Evolutionary conservation across 768 basidiomycete genomes (phyloP).

Genomic region (Pisolithus sp.): DNA sequence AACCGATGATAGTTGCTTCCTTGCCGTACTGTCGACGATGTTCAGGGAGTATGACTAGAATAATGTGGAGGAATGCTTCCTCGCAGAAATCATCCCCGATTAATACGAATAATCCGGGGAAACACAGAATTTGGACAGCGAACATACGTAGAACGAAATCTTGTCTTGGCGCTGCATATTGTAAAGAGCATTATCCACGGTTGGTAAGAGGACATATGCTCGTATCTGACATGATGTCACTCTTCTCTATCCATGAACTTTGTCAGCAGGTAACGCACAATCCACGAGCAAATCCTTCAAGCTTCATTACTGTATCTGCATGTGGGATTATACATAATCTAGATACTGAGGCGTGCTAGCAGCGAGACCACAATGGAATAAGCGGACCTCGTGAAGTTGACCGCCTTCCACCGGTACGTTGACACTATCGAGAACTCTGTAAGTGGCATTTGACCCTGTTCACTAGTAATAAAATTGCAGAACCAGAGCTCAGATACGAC

Average conservation of each 20-base stretch:
- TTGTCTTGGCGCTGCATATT: slow-evolving; percentile 93
- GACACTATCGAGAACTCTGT: slow-evolving; percentile 75
- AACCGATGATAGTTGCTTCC: slow-evolving; percentile 85
- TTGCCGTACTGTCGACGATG: slow-evolving; percentile 62
- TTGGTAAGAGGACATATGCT: slow-evolving; percentile 75
- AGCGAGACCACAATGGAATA: background rate
- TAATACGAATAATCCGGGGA: background rate
- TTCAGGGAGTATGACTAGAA: slow-evolving; percentile 3
- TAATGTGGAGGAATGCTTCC: slow-evolving; percentile 21
- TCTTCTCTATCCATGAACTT: background rate
- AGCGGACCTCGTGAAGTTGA: slow-evolving; percentile 63
- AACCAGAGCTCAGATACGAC: slow-evolving; percentile 67
- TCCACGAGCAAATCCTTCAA: slow-evolving; percentile 56
- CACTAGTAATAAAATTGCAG: slow-evolving; percentile 69
- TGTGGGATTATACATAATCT: background rate
- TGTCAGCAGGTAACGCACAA: slow-evolving; percentile 36
- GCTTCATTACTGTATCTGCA: slow-evolving; percentile 63
- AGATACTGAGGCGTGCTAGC: too few relatives aligned
- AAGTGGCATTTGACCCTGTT: slow-evolving; percentile 68
- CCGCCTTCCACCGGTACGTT: slow-evolving; percentile 72
- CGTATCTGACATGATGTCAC: slow-evolving; percentile 42
- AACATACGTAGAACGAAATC: slow-evolving; percentile 80
- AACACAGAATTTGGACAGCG: slow-evolving; percentile 1
- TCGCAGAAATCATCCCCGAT: slow-evolving; percentile 74
- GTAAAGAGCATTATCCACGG: slow-evolving; percentile 81